Evolutionary conservation across 1,284 basidiomycete species (phyloP).

Genomic region (Ceratobasidium papillatum): DNA sequence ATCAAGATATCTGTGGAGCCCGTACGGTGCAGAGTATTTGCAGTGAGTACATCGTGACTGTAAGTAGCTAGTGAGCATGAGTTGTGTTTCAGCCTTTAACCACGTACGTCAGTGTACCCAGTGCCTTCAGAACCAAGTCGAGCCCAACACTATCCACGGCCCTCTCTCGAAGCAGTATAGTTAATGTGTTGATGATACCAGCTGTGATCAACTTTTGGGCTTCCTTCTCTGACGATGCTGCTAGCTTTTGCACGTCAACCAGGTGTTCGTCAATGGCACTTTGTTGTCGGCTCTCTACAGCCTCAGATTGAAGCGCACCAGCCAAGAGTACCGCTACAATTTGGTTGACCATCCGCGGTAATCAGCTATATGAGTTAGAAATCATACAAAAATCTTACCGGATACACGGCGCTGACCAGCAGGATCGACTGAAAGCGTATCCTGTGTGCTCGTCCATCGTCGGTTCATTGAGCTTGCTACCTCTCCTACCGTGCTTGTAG

Average conservation of each 20-base stretch:
- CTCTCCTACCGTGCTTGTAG: background rate
- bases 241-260: conserved; percentile 25
- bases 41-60: conserved; percentile 41
- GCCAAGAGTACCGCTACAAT: conserved; percentile 30
- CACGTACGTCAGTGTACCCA: conserved; percentile 41
- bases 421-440: background rate
- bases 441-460: background rate
- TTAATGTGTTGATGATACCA: conserved; percentile 39
- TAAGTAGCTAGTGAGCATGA: background rate
- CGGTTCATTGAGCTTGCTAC: background rate
- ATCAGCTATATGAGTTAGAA: background rate
- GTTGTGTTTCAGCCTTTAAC: background rate
- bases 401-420: conserved; percentile 3
- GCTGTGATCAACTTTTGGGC: conserved; percentile 41
- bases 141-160: conserved; percentile 41
- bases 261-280: conserved; percentile 40
- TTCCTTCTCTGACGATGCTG: conserved; percentile 38
- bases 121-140: conserved; percentile 38
- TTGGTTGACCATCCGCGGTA: background rate
- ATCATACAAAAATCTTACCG: background rate
- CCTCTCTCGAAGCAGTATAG: conserved; percentile 33
- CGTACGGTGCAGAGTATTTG: conserved; percentile 43
- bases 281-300: conserved; percentile 35
- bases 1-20: conserved; percentile 33
- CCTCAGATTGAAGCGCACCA: conserved; percentile 39